Conservation (phyloP, 2,329 filamentous ascomycete species). For the Dichotomopilus funicola region DNA sequence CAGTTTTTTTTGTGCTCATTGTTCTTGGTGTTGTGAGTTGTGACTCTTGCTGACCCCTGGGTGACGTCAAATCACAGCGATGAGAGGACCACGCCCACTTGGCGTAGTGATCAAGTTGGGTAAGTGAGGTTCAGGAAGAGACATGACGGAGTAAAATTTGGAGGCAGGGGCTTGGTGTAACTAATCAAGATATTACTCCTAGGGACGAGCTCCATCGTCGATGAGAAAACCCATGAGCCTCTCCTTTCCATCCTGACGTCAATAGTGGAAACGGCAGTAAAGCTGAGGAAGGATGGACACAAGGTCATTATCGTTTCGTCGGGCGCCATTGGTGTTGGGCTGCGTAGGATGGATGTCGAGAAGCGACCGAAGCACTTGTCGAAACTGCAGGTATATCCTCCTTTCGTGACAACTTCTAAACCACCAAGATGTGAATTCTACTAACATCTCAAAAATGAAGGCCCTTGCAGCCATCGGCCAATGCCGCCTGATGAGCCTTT, state of each 20-base stretch:
- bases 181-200: conserved; percentile 9
- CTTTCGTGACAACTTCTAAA: neutral
- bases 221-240: conserved; percentile 91
- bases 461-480: conserved; percentile 94
- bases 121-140: conserved; percentile 36
- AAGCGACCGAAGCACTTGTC: conserved; percentile 86
- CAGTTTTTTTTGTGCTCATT: neutral
- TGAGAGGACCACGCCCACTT: conserved; percentile 60
- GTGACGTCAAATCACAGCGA: conserved; percentile 35
- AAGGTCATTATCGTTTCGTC: conserved; percentile 94
- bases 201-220: conserved; percentile 99
- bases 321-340: conserved; percentile 88
- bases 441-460: conserved; percentile 30
- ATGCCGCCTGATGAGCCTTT: conserved; percentile 88
- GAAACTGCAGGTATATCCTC: conserved; percentile 61
- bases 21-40: neutral
- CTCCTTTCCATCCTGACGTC: conserved; percentile 82
- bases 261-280: conserved; percentile 90
- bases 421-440: neutral
- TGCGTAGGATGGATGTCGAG: conserved; percentile 82
- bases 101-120: conserved; percentile 85
- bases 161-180: neutral
- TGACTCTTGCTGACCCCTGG: conserved; percentile 6
- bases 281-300: conserved; percentile 83
- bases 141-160: no score